phyloP scores from a whole-genome alignment of 1,139 yeast species.

The Pichia sorboxylosa region DNA sequence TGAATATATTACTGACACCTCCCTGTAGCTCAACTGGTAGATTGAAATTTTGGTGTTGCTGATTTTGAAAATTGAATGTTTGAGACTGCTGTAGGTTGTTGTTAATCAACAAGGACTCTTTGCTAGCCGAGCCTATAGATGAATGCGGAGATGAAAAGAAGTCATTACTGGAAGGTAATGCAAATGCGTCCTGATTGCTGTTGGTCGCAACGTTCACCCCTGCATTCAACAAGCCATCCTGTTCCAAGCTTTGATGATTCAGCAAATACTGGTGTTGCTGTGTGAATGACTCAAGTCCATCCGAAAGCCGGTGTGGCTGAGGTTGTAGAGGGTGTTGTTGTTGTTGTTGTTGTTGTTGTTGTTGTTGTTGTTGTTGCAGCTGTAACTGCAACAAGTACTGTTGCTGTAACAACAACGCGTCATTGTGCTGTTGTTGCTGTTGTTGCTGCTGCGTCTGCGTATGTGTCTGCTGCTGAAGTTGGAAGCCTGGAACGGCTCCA shows the following conservation, averaged over 20 bases:
- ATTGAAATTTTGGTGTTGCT: no score
- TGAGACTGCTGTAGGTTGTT: constrained; percentile 4
- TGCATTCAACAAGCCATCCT: no score
- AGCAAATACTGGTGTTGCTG: no score
- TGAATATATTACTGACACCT: constrained; percentile 48
- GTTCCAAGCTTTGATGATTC: no score
- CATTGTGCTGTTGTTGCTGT: constrained; percentile 5
- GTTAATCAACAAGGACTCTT: constrained; percentile 15
- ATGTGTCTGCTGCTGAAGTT: constrained; percentile 5
- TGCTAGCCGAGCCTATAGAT: constrained; percentile 18
- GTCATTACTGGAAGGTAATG: no score
- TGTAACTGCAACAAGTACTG: constrained; percentile 4
- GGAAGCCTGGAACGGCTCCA: constrained; percentile 1
- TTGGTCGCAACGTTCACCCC: no score
- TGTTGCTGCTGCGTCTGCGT: constrained; percentile 7
- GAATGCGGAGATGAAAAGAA: constrained; percentile 19
- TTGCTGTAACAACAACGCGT: constrained; percentile 5
- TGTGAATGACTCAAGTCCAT: no score
- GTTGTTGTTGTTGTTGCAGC: constrained; percentile 8
- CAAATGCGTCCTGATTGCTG: no score
- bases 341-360: constrained; percentile 1
- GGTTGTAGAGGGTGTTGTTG: constrained; percentile 4
- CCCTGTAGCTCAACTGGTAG: constrained; percentile 54
- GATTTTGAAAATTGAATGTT: constrained; percentile 1
- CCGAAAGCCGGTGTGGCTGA: neutral